Conservation (phyloP, 192 early-diverging fungal genomes). For the Backusella westeae region DNA sequence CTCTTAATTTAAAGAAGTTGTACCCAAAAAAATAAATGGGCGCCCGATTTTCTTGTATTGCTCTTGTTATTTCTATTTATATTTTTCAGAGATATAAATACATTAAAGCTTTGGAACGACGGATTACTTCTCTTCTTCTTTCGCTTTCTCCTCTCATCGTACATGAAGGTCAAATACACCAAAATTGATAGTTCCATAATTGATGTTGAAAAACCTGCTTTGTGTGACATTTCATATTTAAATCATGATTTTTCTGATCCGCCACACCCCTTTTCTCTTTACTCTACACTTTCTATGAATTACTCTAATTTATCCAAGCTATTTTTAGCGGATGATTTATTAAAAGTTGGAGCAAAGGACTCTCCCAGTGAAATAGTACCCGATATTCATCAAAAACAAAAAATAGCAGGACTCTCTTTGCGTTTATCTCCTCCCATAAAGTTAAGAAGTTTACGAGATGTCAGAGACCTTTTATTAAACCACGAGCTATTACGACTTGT, state of each 20-base stretch:
- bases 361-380: neutral
- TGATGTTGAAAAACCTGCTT: conserved; percentile 1
- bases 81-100: neutral
- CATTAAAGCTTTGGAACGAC: neutral
- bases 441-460: conserved; percentile 15
- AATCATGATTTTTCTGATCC: neutral
- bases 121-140: neutral
- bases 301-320: neutral
- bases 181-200: conserved; percentile 9
- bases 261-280: neutral
- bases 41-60: neutral
- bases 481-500: conserved; percentile 24
- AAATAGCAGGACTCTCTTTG: conserved; percentile 16
- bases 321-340: neutral
- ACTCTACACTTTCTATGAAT: neutral
- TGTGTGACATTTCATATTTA: conserved; percentile 6
- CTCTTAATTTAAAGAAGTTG: neutral
- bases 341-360: conserved; percentile 1
- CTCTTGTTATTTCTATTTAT: neutral
- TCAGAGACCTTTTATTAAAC: conserved; percentile 22
- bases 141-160: neutral
- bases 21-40: neutral
- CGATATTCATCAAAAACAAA: conserved; percentile 10
- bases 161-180: neutral
- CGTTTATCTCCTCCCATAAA: conserved; percentile 19